A percentile compares a stretch with the other conserved stretches of the same genome.
These are phyloP conservation scores for Neurospora intermedia DNA, from an alignment of 495 filamentous ascomycete species.

Conservation along the genomic window DNA sequence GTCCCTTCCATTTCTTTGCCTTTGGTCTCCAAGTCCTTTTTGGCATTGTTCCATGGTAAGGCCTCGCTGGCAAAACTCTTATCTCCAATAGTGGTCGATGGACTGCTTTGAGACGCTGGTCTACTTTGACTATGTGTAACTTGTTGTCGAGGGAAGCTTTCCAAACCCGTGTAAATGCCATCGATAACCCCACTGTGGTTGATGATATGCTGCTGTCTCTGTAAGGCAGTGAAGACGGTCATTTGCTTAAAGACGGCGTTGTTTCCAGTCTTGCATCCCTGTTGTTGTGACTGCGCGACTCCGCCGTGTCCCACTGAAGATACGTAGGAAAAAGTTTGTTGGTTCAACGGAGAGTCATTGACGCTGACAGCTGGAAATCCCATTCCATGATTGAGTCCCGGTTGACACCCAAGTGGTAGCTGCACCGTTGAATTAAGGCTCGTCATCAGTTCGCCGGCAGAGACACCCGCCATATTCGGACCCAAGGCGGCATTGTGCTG, in stretches of 20 bases:
- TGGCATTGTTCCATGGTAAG: neutral
- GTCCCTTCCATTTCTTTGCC: neutral
- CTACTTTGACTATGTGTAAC: neutral
- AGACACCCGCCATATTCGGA: slow-evolving; percentile 2
- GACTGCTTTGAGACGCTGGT: neutral
- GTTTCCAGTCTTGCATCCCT: slow-evolving; percentile 11
- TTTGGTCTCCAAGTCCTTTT: neutral
- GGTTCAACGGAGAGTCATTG: neutral
- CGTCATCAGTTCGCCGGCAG: neutral
- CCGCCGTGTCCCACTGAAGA: neutral
- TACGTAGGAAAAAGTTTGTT: neutral
- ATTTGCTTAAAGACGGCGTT: slow-evolving; percentile 1
- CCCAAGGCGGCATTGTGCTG: slow-evolving; percentile 8
- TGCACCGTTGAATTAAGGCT: neutral
- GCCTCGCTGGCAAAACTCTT: neutral
- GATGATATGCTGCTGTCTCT: neutral
- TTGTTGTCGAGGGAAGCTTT: neutral
- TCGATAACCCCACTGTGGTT: neutral
- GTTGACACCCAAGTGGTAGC: neutral
- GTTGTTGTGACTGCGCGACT: slow-evolving; percentile 1
- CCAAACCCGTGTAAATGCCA: neutral
- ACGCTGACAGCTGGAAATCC: neutral
- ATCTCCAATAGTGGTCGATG: neutral
- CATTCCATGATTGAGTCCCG: neutral
- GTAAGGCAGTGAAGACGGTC: neutral